A percentile compares a stretch with the other conserved stretches of the same genome.
phyloP scores from a whole-genome alignment of 202 grass and related monocot genomes.

The Panicum virgatum region DNA sequence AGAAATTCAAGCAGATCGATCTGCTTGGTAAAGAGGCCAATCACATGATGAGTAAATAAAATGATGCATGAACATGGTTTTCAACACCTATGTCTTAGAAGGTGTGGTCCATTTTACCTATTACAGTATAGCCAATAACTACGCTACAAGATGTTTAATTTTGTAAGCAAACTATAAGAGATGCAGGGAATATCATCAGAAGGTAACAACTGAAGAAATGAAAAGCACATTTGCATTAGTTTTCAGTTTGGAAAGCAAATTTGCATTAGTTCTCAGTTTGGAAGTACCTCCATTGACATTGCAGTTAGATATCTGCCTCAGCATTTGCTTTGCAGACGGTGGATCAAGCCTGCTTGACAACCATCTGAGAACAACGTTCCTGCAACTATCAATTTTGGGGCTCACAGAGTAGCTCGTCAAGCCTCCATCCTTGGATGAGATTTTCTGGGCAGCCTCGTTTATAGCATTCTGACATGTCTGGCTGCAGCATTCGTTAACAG shows the following conservation, averaged over 20 bases:
- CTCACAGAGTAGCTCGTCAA: slow-evolving; percentile 45
- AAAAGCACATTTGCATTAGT: slow-evolving; percentile 4
- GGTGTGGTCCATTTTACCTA: neutral
- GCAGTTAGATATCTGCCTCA: slow-evolving; percentile 93
- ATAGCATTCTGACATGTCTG: slow-evolving; percentile 88
- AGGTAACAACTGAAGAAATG: neutral
- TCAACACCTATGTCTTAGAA: neutral
- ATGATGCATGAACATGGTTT: neutral
- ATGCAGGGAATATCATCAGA: slow-evolving; percentile 7
- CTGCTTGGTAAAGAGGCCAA: neutral
- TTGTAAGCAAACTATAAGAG: neutral
- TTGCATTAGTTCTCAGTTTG: neutral
- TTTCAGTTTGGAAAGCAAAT: neutral
- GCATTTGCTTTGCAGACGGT: slow-evolving; percentile 68
- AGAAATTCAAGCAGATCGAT: neutral
- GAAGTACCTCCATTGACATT: slow-evolving; percentile 86
- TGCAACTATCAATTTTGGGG: slow-evolving; percentile 65
- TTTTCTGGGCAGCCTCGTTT: slow-evolving; percentile 68
- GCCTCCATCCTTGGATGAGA: slow-evolving; percentile 53
- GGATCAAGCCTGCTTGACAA: slow-evolving; percentile 77
- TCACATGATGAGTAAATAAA: neutral
- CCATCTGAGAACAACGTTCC: slow-evolving; percentile 94
- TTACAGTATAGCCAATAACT: neutral
- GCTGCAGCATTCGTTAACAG: slow-evolving; percentile 93
- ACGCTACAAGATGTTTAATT: neutral